Percentiles rank a stretch among this genome's conserved stretches.
phyloP scores from a whole-genome alignment of 1,284 basidiomycete species.

The Xerocomus nothofagi region DNA sequence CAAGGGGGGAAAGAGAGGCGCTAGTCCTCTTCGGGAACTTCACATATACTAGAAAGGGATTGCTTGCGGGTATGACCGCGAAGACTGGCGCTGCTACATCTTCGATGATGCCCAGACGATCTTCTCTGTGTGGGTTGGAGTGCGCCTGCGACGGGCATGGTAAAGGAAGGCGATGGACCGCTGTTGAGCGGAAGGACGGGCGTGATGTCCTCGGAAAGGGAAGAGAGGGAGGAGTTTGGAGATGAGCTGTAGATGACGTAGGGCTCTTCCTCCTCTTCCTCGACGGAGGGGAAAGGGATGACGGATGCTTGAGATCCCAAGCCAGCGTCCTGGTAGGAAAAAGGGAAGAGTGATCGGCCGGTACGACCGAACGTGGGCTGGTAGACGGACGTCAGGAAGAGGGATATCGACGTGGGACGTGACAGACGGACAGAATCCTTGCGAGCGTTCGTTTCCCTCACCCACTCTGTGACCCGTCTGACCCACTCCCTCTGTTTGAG shows the following conservation, averaged over 20 bases:
- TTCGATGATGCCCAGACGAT: slow-evolving; percentile 29
- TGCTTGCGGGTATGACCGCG: slow-evolving; percentile 33
- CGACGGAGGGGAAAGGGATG: slow-evolving; percentile 31
- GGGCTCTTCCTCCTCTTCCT: slow-evolving; percentile 34
- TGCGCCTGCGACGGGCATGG: slow-evolving; percentile 5
- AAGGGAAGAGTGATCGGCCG: slow-evolving; percentile 9
- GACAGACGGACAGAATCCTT: slow-evolving; percentile 24
- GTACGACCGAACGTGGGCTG: slow-evolving; percentile 27
- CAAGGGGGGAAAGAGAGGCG: not conserved
- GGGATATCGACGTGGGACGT: not conserved
- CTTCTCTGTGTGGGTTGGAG: slow-evolving; percentile 21
- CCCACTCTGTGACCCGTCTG: slow-evolving; percentile 38
- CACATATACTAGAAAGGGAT: slow-evolving; percentile 35
- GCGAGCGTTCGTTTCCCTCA: slow-evolving; percentile 34
- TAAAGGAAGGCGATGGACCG: slow-evolving; percentile 13
- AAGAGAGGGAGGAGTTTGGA: slow-evolving; percentile 35
- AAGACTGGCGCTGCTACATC: slow-evolving; percentile 36
- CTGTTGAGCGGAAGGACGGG: slow-evolving; percentile 28
- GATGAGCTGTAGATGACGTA: slow-evolving; percentile 38
- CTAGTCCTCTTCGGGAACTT: slow-evolving; percentile 36
- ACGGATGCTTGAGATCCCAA: slow-evolving; percentile 17
- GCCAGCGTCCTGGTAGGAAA: slow-evolving; percentile 14
- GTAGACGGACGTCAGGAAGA: not conserved
- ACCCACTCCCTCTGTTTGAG: slow-evolving; percentile 37
- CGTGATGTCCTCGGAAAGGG: slow-evolving; percentile 33